Evolutionary conservation across 306 rosid genomes (phyloP).

Genomic region (Prunus mume): DNA sequence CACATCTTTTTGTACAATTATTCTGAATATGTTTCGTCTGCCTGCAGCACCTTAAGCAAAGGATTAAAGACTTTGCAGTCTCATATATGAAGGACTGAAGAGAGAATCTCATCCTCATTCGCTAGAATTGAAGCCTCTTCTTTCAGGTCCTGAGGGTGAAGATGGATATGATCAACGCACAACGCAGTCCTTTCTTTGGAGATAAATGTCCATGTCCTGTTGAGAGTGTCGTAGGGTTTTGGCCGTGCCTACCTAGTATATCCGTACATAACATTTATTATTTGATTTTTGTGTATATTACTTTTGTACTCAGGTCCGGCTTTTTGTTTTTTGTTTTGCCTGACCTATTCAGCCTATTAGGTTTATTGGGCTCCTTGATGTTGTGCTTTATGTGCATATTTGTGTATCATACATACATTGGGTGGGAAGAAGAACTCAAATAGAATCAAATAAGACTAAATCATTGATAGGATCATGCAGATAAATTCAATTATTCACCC

Average conservation of each 20-base stretch:
- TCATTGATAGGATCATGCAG: background rate
- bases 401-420: slow-evolving; percentile 3
- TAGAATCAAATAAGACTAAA: background rate
- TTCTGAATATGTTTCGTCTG: background rate
- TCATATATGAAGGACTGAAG: slow-evolving; percentile 42
- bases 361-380: background rate
- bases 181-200: background rate
- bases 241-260: slow-evolving; percentile 8
- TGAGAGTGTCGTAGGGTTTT: background rate
- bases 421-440: background rate
- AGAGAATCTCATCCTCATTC: slow-evolving; percentile 7
- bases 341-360: slow-evolving; percentile 19
- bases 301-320: slow-evolving; percentile 31
- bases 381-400: background rate
- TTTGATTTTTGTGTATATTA: slow-evolving; percentile 26
- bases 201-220: background rate
- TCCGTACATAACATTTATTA: slow-evolving; percentile 19
- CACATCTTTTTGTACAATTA: background rate
- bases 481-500: background rate
- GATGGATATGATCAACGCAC: background rate
- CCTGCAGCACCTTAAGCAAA: slow-evolving; percentile 72
- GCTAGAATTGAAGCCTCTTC: slow-evolving; percentile 21
- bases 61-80: slow-evolving; percentile 59
- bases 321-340: slow-evolving; percentile 43
- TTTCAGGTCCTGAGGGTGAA: slow-evolving; percentile 11